These are phyloP conservation scores for Mycena polygramma DNA, from an alignment of 768 basidiomycete species.

Conservation along the genomic window DNA sequence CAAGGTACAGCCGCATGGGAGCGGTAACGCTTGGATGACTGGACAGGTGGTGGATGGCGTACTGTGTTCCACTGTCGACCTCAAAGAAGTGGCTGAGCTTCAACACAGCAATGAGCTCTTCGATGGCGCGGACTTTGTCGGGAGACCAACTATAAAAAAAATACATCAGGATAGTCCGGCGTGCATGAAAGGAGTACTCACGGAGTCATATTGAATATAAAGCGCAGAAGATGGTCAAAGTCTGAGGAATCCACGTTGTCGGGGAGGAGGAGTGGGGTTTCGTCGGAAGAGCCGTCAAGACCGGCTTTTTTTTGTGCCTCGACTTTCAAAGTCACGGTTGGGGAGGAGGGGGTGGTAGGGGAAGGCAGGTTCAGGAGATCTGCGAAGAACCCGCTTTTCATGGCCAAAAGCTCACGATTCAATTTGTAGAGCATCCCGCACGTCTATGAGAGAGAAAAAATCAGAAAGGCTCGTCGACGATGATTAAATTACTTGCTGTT, in stretches of 20 bases:
- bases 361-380: not conserved
- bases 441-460: not conserved
- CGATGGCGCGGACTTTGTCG: not conserved
- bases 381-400: conserved; percentile 2
- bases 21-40: not conserved
- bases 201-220: not conserved
- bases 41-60: not conserved
- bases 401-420: not conserved
- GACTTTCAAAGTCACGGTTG: not conserved
- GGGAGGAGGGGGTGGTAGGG: not conserved
- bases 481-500: not conserved
- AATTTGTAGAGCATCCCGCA: not conserved
- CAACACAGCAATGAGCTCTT: not conserved
- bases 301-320: not conserved
- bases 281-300: not conserved
- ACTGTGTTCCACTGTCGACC: not conserved
- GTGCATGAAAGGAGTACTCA: not conserved
- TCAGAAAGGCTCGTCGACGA: too few relatives aligned
- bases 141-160: not conserved
- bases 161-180: not conserved
- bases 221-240: not conserved
- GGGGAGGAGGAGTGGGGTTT: not conserved
- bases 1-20: not conserved
- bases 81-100: not conserved
- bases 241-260: not conserved